Evolutionary conservation across 352 stramenopile species (phyloP).

Genomic region (Pythium pyrilobum): DNA sequence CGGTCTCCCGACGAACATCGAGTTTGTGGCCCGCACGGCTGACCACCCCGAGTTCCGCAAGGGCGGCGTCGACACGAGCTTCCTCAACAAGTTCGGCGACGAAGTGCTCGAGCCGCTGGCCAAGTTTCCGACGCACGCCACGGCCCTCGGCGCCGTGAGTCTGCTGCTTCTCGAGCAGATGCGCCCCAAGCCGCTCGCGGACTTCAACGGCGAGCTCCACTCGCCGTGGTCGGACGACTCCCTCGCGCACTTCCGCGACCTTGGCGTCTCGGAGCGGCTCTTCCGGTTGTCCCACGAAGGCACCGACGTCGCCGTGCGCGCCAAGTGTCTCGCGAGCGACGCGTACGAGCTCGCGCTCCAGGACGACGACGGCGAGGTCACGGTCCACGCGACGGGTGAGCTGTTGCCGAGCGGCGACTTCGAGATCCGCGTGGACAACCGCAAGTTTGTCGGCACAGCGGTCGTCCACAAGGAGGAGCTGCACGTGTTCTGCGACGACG

Average conservation of each 20-base stretch:
- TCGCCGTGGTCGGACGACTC: constrained; percentile 55
- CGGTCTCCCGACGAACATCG: constrained; percentile 92
- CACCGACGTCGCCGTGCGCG: constrained; percentile 28
- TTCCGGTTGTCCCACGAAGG: constrained; percentile 49
- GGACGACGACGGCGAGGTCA: constrained; percentile 9
- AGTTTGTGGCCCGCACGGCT: constrained; percentile 90
- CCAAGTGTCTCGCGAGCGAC: constrained; percentile 36
- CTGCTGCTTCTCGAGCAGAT: constrained; percentile 70
- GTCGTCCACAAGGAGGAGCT: constrained; percentile 63
- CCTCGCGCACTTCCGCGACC: constrained; percentile 53
- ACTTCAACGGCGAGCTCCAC: constrained; percentile 35
- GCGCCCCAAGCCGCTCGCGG: constrained; percentile 23
- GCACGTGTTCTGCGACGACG: constrained; percentile 76
- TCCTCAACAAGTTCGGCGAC: constrained; percentile 89
- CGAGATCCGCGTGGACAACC: constrained; percentile 57
- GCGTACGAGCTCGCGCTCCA: constrained; percentile 37
- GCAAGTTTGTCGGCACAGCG: constrained; percentile 58
- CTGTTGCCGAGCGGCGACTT: constrained; percentile 51
- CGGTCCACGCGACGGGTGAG: constrained; percentile 23
- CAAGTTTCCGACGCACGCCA: constrained; percentile 48
- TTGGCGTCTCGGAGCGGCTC: constrained; percentile 46
- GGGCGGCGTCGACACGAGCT: constrained; percentile 91
- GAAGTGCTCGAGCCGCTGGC: constrained; percentile 67
- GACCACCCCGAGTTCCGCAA: constrained; percentile 85
- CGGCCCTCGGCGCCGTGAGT: constrained; percentile 68